Evolutionary conservation across 78 protist genomes (phyloP).

Genomic region (Monocercomonoides exilis): DNA sequence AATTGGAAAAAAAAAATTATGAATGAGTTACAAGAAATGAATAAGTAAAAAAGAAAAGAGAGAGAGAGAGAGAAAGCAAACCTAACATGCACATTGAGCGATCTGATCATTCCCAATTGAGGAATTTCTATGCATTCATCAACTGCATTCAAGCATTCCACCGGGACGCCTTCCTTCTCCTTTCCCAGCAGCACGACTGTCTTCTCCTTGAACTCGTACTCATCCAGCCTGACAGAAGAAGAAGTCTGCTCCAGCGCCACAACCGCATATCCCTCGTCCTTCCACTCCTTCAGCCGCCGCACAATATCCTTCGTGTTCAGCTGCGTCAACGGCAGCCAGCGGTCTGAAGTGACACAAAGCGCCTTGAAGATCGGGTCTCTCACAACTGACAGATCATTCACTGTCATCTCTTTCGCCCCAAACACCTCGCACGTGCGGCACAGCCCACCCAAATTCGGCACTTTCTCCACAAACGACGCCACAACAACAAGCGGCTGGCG

Average conservation of each 20-base stretch:
- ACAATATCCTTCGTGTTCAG: neutral
- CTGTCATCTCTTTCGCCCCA: neutral
- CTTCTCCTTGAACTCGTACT: slow-evolving; percentile 27
- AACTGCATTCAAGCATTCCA: slow-evolving; percentile 22
- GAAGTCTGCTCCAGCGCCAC: slow-evolving; percentile 63
- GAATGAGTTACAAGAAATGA: too few species aligned
- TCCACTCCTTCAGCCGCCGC: neutral
- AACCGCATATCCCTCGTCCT: slow-evolving; percentile 44
- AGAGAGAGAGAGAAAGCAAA: too few species aligned
- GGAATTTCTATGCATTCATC: slow-evolving; percentile 66
- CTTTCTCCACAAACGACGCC: slow-evolving; percentile 35
- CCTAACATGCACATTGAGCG: slow-evolving; percentile 66
- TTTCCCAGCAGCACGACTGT: slow-evolving; percentile 41
- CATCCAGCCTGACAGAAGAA: neutral
- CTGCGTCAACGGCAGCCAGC: slow-evolving; percentile 46
- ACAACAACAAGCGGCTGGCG: slow-evolving; percentile 22
- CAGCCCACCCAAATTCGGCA: slow-evolving; percentile 55
- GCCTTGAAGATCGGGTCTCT: neutral
- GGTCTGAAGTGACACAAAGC: slow-evolving; percentile 37
- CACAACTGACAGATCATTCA: neutral
- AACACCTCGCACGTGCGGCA: slow-evolving; percentile 46
- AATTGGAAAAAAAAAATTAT: too few species aligned
- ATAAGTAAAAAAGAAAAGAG: too few species aligned
- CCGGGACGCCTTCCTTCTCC: slow-evolving; percentile 57
- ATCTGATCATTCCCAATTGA: slow-evolving; percentile 56